Evolutionary conservation across 2,329 filamentous ascomycete species (phyloP).

Genomic region (Xylaria sp.): DNA sequence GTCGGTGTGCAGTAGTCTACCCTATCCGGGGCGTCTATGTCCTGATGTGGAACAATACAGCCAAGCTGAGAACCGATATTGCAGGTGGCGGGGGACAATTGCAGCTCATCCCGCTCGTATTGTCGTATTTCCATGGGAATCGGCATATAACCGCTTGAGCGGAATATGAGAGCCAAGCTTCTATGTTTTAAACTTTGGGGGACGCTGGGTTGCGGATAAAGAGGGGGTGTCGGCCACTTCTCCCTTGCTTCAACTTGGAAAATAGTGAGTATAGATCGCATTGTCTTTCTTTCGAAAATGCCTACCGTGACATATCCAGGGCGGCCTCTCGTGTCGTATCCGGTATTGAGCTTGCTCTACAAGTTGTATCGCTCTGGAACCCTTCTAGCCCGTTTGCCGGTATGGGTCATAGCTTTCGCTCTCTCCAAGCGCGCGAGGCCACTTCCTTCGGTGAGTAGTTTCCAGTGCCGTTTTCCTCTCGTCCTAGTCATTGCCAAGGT

Average conservation of each 20-base stretch:
- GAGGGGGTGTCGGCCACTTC: background rate
- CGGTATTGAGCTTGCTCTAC: slow-evolving; percentile 37
- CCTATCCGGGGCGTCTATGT: background rate
- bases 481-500: background rate
- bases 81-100: background rate
- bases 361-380: slow-evolving; percentile 32
- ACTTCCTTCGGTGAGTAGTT: slow-evolving; percentile 32
- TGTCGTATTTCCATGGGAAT: background rate
- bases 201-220: background rate
- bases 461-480: background rate
- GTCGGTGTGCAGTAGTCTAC: background rate
- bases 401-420: slow-evolving; percentile 39
- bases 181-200: background rate
- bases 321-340: slow-evolving; percentile 39
- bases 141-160: background rate
- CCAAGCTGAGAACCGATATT: background rate
- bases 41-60: background rate
- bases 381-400: slow-evolving; percentile 37
- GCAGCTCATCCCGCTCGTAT: no score
- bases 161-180: background rate
- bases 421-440: slow-evolving; percentile 37
- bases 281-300: slow-evolving; percentile 20
- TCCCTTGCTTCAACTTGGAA: background rate
- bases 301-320: slow-evolving; percentile 31
- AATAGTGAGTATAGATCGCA: background rate